Percentiles rank a stretch among this genome's conserved stretches.
Evolutionary conservation across 495 filamentous ascomycete genomes (phyloP).

Genomic region (Xylaria telfairii): DNA sequence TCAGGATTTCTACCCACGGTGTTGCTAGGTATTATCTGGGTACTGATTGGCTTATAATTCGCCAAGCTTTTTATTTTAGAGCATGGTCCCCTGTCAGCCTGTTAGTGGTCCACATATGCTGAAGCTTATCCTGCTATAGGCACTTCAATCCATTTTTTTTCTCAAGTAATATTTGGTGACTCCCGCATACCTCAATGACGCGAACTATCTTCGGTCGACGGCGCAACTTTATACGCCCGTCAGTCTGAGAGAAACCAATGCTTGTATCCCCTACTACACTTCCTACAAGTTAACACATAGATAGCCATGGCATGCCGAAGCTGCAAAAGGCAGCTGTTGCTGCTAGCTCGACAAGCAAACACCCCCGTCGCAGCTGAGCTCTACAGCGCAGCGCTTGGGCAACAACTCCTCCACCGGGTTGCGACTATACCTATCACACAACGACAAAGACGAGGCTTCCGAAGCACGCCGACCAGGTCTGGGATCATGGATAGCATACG

Average conservation of each 20-base stretch:
- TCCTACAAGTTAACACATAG: neutral
- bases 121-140: neutral
- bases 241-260: slow-evolving; percentile 3
- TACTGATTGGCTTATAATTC: neutral
- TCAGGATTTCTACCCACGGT: neutral
- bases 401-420: slow-evolving; percentile 24
- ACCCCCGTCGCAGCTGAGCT: slow-evolving; percentile 27
- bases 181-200: slow-evolving; percentile 21
- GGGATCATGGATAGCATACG: slow-evolving; percentile 28
- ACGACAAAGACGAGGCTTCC: slow-evolving; percentile 32
- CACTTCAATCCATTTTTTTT: slow-evolving; percentile 7
- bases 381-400: slow-evolving; percentile 27
- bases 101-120: slow-evolving; percentile 6
- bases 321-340: slow-evolving; percentile 38
- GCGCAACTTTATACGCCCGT: slow-evolving; percentile 3
- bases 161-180: slow-evolving; percentile 10
- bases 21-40: neutral
- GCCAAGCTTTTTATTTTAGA: slow-evolving; percentile 7
- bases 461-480: slow-evolving; percentile 28
- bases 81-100: neutral
- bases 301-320: slow-evolving; percentile 41
- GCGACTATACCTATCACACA: slow-evolving; percentile 5
- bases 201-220: slow-evolving; percentile 6
- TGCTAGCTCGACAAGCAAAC: slow-evolving; percentile 37
- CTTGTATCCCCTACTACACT: neutral